These are phyloP conservation scores for Gnaphalium uliginosum DNA, from an alignment of 129 eudicot species.

Conservation along the genomic window DNA sequence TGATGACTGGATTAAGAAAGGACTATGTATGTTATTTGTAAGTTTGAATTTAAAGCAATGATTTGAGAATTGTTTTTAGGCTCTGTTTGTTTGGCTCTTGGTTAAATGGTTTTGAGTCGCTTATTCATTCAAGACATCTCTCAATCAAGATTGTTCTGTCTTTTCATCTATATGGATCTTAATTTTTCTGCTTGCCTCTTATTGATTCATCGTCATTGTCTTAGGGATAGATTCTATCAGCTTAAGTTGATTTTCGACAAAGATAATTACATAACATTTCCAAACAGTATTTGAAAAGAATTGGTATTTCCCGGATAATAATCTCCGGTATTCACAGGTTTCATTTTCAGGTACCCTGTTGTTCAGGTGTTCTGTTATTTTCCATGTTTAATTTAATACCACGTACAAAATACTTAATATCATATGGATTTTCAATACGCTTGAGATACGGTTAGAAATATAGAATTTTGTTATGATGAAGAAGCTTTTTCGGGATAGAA, in stretches of 20 bases:
- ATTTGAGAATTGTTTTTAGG: constrained; percentile 25
- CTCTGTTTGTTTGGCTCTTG: constrained; percentile 23
- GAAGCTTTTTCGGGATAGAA: neutral
- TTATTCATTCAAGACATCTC: constrained; percentile 26
- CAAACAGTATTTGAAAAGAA: neutral
- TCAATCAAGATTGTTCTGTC: neutral
- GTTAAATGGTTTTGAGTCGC: constrained; percentile 29
- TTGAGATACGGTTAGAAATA: neutral
- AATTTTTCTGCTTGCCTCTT: neutral
- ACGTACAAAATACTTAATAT: neutral
- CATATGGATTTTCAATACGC: neutral
- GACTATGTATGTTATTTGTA: constrained; percentile 27
- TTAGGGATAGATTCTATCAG: neutral
- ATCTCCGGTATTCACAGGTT: neutral
- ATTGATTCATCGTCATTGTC: neutral
- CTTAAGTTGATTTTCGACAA: neutral
- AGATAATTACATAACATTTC: neutral
- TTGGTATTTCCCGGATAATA: neutral
- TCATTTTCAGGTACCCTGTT: neutral
- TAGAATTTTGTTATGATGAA: neutral
- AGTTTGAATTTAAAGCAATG: constrained; percentile 23
- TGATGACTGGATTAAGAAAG: constrained; percentile 26
- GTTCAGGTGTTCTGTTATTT: neutral
- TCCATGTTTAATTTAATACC: neutral
- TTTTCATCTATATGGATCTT: constrained; percentile 4